These are phyloP conservation scores for Rhytidhysteron rufulum DNA, from an alignment of 2,329 filamentous ascomycete species.

Conservation along the genomic window DNA sequence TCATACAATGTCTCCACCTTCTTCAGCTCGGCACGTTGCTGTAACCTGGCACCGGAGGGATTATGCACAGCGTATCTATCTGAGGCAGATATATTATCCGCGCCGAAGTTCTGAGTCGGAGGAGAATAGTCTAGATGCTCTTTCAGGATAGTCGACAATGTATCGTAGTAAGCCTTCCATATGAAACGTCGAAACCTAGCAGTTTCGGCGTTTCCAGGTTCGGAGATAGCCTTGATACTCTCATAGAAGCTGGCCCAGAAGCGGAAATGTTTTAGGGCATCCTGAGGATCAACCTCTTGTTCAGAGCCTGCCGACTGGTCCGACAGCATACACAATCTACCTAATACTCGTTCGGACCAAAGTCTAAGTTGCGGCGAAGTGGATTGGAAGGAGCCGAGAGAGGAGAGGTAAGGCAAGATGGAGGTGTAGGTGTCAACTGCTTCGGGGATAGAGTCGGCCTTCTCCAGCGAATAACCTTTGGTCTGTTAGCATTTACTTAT, in stretches of 20 bases:
- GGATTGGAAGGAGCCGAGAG: slow-evolving; percentile 50
- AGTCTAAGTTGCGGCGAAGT: slow-evolving; percentile 58
- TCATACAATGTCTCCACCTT: slow-evolving; percentile 78
- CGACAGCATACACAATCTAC: slow-evolving; percentile 68
- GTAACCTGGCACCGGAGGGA: slow-evolving; percentile 27
- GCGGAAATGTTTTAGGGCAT: slow-evolving; percentile 48
- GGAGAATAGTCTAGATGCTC: slow-evolving; percentile 57
- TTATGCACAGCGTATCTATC: slow-evolving; percentile 22
- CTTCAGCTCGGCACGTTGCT: slow-evolving; percentile 71
- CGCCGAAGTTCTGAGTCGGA: slow-evolving; percentile 33
- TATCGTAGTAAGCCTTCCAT: slow-evolving; percentile 82
- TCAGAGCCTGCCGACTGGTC: slow-evolving; percentile 51
- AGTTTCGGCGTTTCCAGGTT: slow-evolving; percentile 15
- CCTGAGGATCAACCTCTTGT: slow-evolving; percentile 21
- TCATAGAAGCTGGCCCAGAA: slow-evolving; percentile 69
- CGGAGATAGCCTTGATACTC: slow-evolving; percentile 14
- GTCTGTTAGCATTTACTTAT: no score
- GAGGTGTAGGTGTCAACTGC: slow-evolving; percentile 65
- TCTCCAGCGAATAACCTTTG: slow-evolving; percentile 46
- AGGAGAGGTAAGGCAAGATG: slow-evolving; percentile 60
- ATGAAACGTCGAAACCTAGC: slow-evolving; percentile 55
- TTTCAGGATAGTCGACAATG: slow-evolving; percentile 72
- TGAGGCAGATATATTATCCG: slow-evolving; percentile 8
- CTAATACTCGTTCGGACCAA: slow-evolving; percentile 76
- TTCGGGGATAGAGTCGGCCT: slow-evolving; percentile 43